A percentile compares a stretch with the other conserved stretches of the same genome.
phyloP scores from a whole-genome alignment of 345 rosid species.

The Euphorbia pulcherrima region DNA sequence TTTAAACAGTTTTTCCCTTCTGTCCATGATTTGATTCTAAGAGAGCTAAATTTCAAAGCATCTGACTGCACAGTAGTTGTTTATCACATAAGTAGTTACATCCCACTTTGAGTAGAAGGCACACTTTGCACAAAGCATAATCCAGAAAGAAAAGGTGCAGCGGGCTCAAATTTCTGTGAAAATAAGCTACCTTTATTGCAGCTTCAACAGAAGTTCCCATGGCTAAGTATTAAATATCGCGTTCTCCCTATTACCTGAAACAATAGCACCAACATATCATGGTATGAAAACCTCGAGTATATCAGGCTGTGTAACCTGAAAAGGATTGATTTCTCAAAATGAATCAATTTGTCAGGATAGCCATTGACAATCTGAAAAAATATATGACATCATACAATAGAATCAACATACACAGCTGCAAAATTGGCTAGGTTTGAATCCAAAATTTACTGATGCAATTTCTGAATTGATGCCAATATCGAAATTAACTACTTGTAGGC shows the following conservation, averaged over 20 bases:
- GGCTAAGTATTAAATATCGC: constrained; percentile 8
- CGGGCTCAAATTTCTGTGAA: background rate
- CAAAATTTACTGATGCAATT: background rate
- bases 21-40: background rate
- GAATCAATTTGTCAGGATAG: background rate
- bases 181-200: constrained; percentile 39
- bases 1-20: background rate
- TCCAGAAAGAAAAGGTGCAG: background rate
- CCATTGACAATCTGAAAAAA: too few species aligned
- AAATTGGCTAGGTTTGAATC: too few species aligned
- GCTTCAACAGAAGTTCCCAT: constrained; percentile 55
- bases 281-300: background rate
- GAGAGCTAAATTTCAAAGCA: constrained; percentile 4
- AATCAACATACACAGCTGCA: too few species aligned
- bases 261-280: background rate
- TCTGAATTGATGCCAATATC: too few species aligned
- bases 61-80: background rate
- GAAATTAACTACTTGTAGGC: too few species aligned
- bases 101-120: background rate
- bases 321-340: background rate
- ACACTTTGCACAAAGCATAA: background rate
- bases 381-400: too few species aligned
- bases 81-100: background rate
- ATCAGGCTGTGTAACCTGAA: too few species aligned
- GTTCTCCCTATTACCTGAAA: constrained; percentile 12